Base-by-base conservation (phyloP, 2,329 filamentous ascomycete species). In the Annulohypoxylon truncatum region DNA sequence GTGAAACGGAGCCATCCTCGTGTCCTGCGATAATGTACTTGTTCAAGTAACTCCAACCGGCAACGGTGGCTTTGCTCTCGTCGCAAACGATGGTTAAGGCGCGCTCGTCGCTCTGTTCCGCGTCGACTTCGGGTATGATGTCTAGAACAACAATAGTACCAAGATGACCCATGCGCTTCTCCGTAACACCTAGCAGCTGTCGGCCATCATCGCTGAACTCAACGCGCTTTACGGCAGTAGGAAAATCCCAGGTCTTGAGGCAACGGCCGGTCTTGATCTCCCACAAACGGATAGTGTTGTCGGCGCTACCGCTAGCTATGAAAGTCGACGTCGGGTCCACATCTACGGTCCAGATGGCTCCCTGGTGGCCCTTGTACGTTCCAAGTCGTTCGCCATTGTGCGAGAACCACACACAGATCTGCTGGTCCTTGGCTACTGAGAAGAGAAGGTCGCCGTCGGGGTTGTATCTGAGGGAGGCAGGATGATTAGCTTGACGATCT, bases 231-330 rank as follows among this genome's bases (percentile, higher is more conserved):
- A 99, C 93, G 71, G 94, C 94, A 46, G 96, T 98, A 66, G 92
- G 90, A 83, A 97, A 97, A 74, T 99, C 94, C 96, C 96, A 99
- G 61, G 92, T 92, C 90, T 98, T 97, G 77, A 99, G 87, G 79
- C 92, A 91, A 79, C 92, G 93, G 79, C 96, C 96, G 13, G 92
- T 92, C 87, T 94, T 92, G 79, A 97, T 87, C 79, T 99, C 94
- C 96, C 96, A 99, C 76, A 99, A 87, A 77, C 94, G 90, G 82
- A 99, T 95, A 46, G 95, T 97, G 87, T 98, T 98, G 85, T 99
- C 96, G 81, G 96, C 96, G 75, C 94, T 96, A 76, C 96, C 96
- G 67, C 93, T 96, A 77, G 95, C 96, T 78, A 98, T 90, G 78
- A 99, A 89, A 76, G 92, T 93, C 71, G 91, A 92, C 76, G 94